Conservation (phyloP, 164 flowering plant genomes). For the Echeveria elegans region DNA sequence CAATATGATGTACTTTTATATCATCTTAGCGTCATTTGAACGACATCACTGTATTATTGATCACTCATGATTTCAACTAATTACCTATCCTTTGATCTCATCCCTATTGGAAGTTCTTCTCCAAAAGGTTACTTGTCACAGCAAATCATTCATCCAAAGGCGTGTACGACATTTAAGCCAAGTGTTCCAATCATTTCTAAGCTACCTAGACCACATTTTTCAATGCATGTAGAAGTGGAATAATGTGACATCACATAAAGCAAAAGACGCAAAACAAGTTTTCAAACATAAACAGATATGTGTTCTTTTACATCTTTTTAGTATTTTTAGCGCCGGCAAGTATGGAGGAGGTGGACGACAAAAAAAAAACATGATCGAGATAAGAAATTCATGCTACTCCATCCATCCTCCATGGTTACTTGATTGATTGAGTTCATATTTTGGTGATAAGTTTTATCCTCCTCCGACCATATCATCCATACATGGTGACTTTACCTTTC, state of each 20-base stretch:
- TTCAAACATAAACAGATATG: neutral
- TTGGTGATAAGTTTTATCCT: conserved; percentile 1
- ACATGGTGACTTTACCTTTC: conserved; percentile 1
- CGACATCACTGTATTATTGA: too few relatives aligned
- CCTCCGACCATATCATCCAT: conserved; percentile 2
- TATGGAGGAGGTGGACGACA: neutral
- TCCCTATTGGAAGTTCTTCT: neutral
- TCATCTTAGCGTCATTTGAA: too few relatives aligned
- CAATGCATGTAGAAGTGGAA: neutral
- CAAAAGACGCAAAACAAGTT: neutral
- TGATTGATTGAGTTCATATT: neutral
- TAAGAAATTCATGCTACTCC: neutral
- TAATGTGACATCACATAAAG: conserved; percentile 2
- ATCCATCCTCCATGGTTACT: neutral
- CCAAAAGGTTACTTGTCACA: neutral
- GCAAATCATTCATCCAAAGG: neutral
- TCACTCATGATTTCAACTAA: neutral
- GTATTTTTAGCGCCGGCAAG: neutral
- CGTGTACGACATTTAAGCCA: neutral
- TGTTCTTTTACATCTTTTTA: neutral
- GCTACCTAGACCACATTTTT: neutral
- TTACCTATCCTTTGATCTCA: neutral
- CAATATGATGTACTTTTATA: too few relatives aligned
- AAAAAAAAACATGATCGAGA: neutral
- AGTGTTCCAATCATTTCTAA: conserved; percentile 1